Base-by-base conservation (phyloP, 2,329 filamentous ascomycete genomes). In the Diaporthe helianthi region DNA sequence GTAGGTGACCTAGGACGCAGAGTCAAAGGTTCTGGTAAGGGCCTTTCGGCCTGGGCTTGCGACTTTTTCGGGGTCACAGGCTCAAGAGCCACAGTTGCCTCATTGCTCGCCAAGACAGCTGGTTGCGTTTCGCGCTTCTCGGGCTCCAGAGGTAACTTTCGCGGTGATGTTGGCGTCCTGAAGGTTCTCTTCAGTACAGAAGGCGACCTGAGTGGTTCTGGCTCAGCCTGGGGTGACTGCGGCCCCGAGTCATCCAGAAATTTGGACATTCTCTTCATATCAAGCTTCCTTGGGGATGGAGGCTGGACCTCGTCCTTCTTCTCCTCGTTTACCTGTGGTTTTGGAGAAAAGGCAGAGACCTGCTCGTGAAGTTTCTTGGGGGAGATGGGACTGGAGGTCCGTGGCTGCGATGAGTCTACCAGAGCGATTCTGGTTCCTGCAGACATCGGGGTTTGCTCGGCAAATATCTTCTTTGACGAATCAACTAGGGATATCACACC, bases 251-350 rank as follows among this genome's bases (percentile, higher is more conserved):
- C 83, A 68, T 86, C 85, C 17, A 89, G 73, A 73, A 90, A 90
- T 67, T 79, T 83, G 2, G 88, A 90, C 78, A 89, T 84, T 66
- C 87, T 82, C 76, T 87, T 90, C 76, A 85, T 77, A 73, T 89
- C 84, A 24, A 90, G 79, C 73, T 90, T 89, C 69, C 81, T 83
- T 1, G 89, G 88, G 19, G 88, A 88, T 24, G 63, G 76, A 4
- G 86, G 80, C 70, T 84, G 82, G 33, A 79, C 79, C 24, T 77
- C 75, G 31, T 79, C 78, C 63, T 71, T 71, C 47, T 63, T 66
- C 53, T 78, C 73, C 55, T 76, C 72, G 19, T 70, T 72, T n/a
- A 74, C 75, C 36, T 75, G 73, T 31, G 51, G 69, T 67, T 73
- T 68, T 0, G 75, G 75, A 4, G 77, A 74, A 22, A 76, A 64